Base-by-base conservation (phyloP, 2,329 filamentous ascomycete genomes). In the Karstenula rhodostoma region DNA sequence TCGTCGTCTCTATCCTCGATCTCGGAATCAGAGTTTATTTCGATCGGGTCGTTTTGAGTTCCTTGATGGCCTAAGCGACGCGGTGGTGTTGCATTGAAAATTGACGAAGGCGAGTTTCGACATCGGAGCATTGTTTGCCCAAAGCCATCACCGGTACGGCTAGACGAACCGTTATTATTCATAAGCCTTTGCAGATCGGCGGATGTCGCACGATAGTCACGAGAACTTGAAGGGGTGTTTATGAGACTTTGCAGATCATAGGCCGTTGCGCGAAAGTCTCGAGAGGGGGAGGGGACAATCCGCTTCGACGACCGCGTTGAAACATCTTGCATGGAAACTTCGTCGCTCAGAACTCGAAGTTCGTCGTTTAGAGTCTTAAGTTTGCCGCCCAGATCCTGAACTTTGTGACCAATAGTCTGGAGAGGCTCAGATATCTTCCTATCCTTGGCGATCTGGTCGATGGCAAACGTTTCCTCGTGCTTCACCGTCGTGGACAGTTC, bases 31-130 rank as follows among this genome's bases (percentile, higher is more conserved):
- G 59, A 61, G 19, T 59, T 47, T 12, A 66, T 12, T 6, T 54
- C 29, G 49, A 67, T 63, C 3, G 61, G 61, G 50, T 62, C 29
- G 2, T 64, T 54, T 40, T 42, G 51, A 22, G 57, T 62, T 6
- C 64, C 64, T 19, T 23, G 25, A n/a, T 44, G 8, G 42, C n/a
- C 19, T 15, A 27, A 19, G 8, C 7, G 46, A 42, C 27, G 10
- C 23, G 15, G 17, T 15, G 29, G 19, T n/a, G 29, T 35, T 40
- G 23, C 17, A 15, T 10, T 44, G 23, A 22, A 43, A 2, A 23
- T 19, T 43, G 35, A 22, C 25, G 12, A 9, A 19, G 25, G 10
- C 15, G 23, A 27, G 13, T n/a, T n/a, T n/a, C n/a, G n/a, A n/a
- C n/a, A n/a, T n/a, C n/a, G n/a, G n/a, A n/a, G n/a, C n/a, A n/a